Evolutionary conservation across 768 basidiomycete species (phyloP).

Genomic region (Podaxis sp.): DNA sequence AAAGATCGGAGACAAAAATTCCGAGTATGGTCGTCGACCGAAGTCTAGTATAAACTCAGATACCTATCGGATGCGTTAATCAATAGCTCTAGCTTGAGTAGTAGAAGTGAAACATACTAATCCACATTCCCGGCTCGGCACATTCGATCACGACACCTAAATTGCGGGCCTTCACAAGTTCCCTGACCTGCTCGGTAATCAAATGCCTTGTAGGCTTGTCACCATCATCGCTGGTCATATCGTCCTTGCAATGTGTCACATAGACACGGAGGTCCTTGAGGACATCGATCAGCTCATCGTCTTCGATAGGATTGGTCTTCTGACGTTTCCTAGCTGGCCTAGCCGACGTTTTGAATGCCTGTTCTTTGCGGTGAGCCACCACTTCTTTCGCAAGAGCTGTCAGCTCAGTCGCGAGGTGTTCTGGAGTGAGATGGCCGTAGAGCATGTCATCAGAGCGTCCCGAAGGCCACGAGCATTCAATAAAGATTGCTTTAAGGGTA

Average conservation of each 20-base stretch:
- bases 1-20: too few species aligned
- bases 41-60: constrained; percentile 2
- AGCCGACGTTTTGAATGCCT: constrained; percentile 18
- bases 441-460: constrained; percentile 65
- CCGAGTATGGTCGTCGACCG: too few species aligned
- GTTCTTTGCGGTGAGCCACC: constrained; percentile 32
- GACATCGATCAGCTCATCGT: constrained; percentile 47
- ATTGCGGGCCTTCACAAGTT: constrained; percentile 54
- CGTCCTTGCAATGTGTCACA: constrained; percentile 87
- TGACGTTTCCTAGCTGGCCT: constrained; percentile 37
- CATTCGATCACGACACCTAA: constrained; percentile 72
- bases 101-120: constrained; percentile 50
- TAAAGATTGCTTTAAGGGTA: constrained; percentile 76
- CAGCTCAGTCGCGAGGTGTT: constrained; percentile 77
- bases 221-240: constrained; percentile 39
- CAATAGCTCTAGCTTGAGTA: not conserved
- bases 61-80: constrained; percentile 6
- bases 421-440: constrained; percentile 86
- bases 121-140: constrained; percentile 78
- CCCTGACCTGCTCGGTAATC: constrained; percentile 72
- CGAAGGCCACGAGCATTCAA: constrained; percentile 90
- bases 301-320: constrained; percentile 34
- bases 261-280: constrained; percentile 67
- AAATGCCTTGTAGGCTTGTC: constrained; percentile 57
- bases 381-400: constrained; percentile 67